phyloP scores from a whole-genome alignment of 192 early-diverging fungal species.

The Coemansia sp. region DNA sequence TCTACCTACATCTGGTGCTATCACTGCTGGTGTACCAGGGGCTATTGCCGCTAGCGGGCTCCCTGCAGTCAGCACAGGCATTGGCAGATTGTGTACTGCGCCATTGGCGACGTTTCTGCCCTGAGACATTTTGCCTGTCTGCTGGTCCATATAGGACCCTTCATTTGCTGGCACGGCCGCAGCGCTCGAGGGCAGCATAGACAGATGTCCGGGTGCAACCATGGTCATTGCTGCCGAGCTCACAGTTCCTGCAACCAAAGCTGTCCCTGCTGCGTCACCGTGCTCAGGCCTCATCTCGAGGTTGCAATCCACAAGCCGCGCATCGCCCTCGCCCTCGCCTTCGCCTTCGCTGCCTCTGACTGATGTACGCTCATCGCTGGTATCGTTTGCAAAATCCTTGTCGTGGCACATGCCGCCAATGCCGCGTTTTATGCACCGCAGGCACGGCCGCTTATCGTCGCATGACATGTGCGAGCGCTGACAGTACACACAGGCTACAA shows the following conservation, averaged over 20 bases:
- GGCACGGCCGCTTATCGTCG: constrained; percentile 87
- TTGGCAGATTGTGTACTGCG: constrained; percentile 7
- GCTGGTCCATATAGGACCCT: background rate
- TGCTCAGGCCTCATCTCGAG: background rate
- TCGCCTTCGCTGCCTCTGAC: background rate
- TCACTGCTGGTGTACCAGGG: background rate
- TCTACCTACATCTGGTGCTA: background rate
- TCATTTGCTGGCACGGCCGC: background rate
- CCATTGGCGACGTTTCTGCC: constrained; percentile 3
- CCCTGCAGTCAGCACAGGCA: constrained; percentile 12
- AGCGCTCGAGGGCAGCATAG: constrained; percentile 1
- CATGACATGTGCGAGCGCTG: constrained; percentile 96
- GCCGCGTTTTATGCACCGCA: constrained; percentile 91
- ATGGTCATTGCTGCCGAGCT: constrained; percentile 13
- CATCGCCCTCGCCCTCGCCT: background rate
- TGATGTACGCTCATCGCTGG: constrained; percentile 7
- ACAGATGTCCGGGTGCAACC: constrained; percentile 9
- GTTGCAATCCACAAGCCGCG: background rate
- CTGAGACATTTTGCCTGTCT: constrained; percentile 3
- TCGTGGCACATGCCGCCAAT: constrained; percentile 94
- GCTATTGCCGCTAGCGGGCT: constrained; percentile 9
- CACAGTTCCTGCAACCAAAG: constrained; percentile 2
- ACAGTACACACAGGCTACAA: constrained; percentile 89
- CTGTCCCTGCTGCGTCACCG: background rate
- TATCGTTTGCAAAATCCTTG: constrained; percentile 57